Evolutionary conservation across 75 land plant species (phyloP).

Genomic region (Selaginella tamariscina): DNA sequence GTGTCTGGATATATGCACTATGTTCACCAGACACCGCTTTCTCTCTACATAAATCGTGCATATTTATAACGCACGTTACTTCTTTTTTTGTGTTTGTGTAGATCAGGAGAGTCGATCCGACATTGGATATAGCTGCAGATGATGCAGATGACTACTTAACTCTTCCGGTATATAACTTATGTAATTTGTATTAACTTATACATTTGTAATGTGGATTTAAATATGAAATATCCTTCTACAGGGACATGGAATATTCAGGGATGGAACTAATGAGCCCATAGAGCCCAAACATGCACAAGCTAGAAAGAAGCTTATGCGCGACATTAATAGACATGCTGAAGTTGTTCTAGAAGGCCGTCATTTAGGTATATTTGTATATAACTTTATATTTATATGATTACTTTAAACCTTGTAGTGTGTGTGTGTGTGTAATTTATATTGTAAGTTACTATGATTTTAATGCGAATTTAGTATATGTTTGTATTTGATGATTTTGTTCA

Average conservation of each 20-base stretch:
- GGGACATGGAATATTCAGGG: conserved; percentile 84
- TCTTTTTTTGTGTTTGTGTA: conserved; percentile 19
- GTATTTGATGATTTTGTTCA: not conserved
- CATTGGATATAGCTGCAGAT: conserved; percentile 93
- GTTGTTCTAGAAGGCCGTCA: conserved; percentile 92
- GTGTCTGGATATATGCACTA: no score
- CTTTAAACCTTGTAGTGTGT: not conserved
- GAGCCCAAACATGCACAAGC: conserved; percentile 35
- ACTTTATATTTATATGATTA: not conserved
- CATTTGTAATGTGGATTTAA: not conserved
- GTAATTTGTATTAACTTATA: not conserved
- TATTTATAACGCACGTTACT: no score
- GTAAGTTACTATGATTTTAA: no score
- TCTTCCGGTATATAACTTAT: conserved; percentile 37
- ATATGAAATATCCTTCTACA: conserved; percentile 11
- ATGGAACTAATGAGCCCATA: conserved; percentile 51
- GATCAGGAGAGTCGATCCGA: conserved; percentile 86
- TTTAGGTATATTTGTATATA: conserved; percentile 34
- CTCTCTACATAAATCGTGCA: no score
- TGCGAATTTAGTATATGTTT: no score
- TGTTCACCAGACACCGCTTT: no score
- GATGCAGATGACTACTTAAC: conserved; percentile 76
- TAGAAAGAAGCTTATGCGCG: conserved; percentile 48
- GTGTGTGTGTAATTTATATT: not conserved
- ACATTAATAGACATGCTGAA: conserved; percentile 83